These are phyloP conservation scores for Arabis hirsuta DNA, from an alignment of 345 rosid genomes.

Conservation along the genomic window DNA sequence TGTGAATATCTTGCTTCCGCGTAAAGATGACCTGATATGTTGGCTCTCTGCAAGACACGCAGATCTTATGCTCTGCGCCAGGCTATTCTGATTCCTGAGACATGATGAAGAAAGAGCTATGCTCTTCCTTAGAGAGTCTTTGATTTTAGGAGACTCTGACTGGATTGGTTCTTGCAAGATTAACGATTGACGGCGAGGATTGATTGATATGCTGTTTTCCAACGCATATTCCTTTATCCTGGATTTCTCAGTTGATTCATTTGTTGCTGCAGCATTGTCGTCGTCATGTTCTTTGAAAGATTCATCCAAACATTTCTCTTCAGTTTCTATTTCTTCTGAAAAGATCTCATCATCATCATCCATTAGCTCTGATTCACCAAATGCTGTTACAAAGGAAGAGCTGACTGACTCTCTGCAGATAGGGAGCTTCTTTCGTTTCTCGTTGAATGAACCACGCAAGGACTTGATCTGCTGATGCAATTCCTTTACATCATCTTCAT, in stretches of 20 bases:
- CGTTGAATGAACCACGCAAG: conserved; percentile 56
- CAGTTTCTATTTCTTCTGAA: conserved; percentile 55
- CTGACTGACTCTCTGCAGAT: conserved; percentile 55
- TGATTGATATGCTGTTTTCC: conserved; percentile 63
- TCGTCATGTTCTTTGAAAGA: conserved; percentile 42
- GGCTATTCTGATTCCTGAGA: conserved; percentile 56
- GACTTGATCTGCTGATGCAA: conserved; percentile 67
- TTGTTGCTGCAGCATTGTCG: conserved; percentile 42
- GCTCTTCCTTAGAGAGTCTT: conserved; percentile 69
- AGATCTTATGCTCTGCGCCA: conserved; percentile 47
- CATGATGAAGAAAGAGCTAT: conserved; percentile 54
- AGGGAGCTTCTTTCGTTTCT: conserved; percentile 51
- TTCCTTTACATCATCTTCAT: conserved; percentile 75
- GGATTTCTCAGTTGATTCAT: conserved; percentile 38
- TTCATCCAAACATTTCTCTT: conserved; percentile 51
- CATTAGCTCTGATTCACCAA: conserved; percentile 62
- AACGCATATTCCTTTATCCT: conserved; percentile 46
- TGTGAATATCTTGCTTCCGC: conserved; percentile 67
- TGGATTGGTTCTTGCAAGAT: conserved; percentile 75
- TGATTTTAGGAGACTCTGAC: conserved; percentile 91
- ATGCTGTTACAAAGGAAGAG: conserved; percentile 67
- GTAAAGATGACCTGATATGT: conserved; percentile 70
- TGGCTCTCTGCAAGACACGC: conserved; percentile 56
- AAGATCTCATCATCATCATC: conserved; percentile 68
- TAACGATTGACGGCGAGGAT: conserved; percentile 56